Base-by-base conservation (phyloP, 257 asterid genomes). In the Mitragyna speciosa region DNA sequence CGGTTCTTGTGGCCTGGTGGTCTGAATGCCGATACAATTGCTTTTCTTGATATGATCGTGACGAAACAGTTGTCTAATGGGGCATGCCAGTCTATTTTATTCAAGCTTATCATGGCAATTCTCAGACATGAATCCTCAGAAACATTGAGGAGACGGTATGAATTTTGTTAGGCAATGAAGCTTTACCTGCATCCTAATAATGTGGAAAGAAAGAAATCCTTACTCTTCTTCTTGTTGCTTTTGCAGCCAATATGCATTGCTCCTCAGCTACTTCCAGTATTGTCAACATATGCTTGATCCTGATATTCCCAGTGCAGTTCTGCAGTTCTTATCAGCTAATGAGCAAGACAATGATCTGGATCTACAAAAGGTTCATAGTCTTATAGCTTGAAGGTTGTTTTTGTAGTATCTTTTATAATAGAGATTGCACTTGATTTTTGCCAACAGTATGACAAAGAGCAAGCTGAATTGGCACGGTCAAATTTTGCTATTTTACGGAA, bases 201-300 rank as follows among this genome's bases (percentile, higher is more conserved):
- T 84, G 81, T 54, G 39, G 81, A 59, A 67, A 59, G 12, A 48
- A 39, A 68, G 39, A 67, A 49, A 71, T 85, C 51, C 83, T 86
- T 66, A 85, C 70, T 33, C 47, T 72, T 33, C 47, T 43, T 84
- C 54, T 84, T 82, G 33, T 87, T 80, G 56, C 74, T 52, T 73
- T 54, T 90, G 79, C 95, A 94, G 99, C 85, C 99, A 96, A 89
- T 96, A 96, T 72, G 98, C 98, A 0, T 85, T 96, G 93, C 97
- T 96, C 82, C 95, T 96, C 70, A 89, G 96, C 88, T 96, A 94
- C 86, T 89, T 90, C 86, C 99, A 94, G 88, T 96, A 94, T 87
- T 91, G 98, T 82, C 92, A 92, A 84, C 98, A 94, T 84, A 86
- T 91, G 90, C 92, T 94, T 76, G 97, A 94, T 87, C 94, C 97